A percentile compares a stretch with the other conserved stretches of the same genome.
phyloP scores from a whole-genome alignment of 139 green algal genomes.

The Micractinium conductrix region DNA sequence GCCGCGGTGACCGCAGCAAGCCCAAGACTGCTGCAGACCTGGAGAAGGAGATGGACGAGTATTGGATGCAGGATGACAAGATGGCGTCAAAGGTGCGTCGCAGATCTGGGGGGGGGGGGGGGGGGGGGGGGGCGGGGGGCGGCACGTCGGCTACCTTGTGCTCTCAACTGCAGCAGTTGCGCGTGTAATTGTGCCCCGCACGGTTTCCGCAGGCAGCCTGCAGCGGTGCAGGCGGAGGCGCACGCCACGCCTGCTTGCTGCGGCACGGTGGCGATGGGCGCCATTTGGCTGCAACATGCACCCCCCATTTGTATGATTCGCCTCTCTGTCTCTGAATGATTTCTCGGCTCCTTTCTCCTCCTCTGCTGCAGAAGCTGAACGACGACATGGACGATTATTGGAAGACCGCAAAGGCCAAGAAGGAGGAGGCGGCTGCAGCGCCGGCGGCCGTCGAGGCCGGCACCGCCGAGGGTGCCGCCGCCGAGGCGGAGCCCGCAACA shows the following conservation, averaged over 20 bases:
- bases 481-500: neutral
- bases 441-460: neutral
- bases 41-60: constrained; percentile 55
- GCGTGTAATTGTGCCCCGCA: no score
- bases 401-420: constrained; percentile 22
- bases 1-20: constrained; percentile 5
- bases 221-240: no score
- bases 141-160: no score
- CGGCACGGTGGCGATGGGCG: no score
- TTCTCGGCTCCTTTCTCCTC: neutral
- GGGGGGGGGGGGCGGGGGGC: no score
- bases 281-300: no score
- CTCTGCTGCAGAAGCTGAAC: constrained; percentile 32
- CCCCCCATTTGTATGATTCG: no score
- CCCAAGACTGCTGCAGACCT: constrained; percentile 40
- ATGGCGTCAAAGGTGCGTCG: constrained; percentile 14
- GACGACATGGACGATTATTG: constrained; percentile 53
- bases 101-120: no score
- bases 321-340: constrained; percentile 20
- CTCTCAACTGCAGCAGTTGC: no score
- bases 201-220: no score
- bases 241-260: no score
- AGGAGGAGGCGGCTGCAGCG: neutral
- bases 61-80: constrained; percentile 41
- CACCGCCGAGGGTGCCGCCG: neutral